Conservation (phyloP, 768 basidiomycete species). For the Coprinopsis cinerea region DNA sequence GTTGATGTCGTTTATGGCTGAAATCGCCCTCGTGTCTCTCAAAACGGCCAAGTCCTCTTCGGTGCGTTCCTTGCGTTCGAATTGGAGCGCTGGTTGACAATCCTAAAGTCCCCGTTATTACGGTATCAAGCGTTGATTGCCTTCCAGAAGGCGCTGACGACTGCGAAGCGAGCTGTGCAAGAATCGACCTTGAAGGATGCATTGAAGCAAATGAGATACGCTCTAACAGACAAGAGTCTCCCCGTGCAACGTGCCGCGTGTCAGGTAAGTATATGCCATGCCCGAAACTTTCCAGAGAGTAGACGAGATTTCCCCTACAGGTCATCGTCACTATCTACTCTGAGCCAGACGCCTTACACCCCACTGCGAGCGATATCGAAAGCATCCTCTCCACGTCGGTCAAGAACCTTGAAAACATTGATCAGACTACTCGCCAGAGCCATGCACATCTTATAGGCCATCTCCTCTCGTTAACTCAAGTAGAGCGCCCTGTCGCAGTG, state of each 20-base stretch:
- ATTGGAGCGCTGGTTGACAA: not conserved
- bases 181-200: conserved; percentile 78
- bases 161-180: conserved; percentile 78
- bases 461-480: conserved; percentile 78
- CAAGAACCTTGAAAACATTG: conserved; percentile 74
- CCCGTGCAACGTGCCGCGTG: conserved; percentile 82
- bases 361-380: conserved; percentile 71
- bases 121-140: conserved; percentile 76
- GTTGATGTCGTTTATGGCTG: conserved; percentile 95
- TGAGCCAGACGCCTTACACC: conserved; percentile 43
- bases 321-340: conserved; percentile 52
- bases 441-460: conserved; percentile 79
- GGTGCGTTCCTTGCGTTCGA: conserved; percentile 37
- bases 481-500: conserved; percentile 44
- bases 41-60: conserved; percentile 69
- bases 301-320: too few species aligned
- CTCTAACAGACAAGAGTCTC: conserved; percentile 75
- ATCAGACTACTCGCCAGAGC: conserved; percentile 76
- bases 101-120: conserved; percentile 64
- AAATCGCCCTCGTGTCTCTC: conserved; percentile 61
- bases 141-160: conserved; percentile 71
- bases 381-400: conserved; percentile 59
- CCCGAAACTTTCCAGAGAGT: too few species aligned
- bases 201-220: conserved; percentile 72
- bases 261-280: conserved; percentile 43